Conservation (phyloP, 768 basidiomycete genomes). For the Amanita rubescens region DNA sequence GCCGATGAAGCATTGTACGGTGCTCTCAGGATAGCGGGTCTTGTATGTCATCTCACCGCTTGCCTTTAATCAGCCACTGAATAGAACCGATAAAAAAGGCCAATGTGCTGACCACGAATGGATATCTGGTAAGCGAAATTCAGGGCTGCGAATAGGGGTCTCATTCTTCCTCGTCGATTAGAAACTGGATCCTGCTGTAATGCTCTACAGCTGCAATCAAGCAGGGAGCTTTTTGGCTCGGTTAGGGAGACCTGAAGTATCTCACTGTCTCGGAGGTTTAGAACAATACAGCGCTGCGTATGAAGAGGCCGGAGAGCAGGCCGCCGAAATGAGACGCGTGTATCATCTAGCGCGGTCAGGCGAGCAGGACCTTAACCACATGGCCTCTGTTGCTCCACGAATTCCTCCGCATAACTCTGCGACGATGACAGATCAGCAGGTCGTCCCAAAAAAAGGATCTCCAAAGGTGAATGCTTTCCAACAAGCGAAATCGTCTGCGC, state of each 20-base stretch:
- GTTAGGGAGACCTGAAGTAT: conserved; percentile 75
- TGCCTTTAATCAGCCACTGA: conserved; percentile 3
- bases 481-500: background rate
- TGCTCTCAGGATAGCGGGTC: conserved; percentile 81
- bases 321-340: conserved; percentile 56
- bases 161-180: conserved; percentile 18
- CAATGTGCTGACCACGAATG: conserved; percentile 78
- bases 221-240: conserved; percentile 78
- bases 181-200: conserved; percentile 81
- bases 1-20: conserved; percentile 80
- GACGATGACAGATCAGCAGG: conserved; percentile 24
- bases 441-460: conserved; percentile 15
- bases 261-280: conserved; percentile 77
- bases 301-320: conserved; percentile 77
- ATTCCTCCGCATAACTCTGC: conserved; percentile 20
- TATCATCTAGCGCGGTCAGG: conserved; percentile 36
- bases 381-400: conserved; percentile 34
- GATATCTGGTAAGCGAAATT: conserved; percentile 61
- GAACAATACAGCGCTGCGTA: conserved; percentile 86
- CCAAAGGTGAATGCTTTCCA: conserved; percentile 18
- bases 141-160: background rate
- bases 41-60: conserved; percentile 40
- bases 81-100: conserved; percentile 35
- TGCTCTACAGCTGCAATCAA: conserved; percentile 81
- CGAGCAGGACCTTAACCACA: conserved; percentile 40